A percentile compares a stretch with the other conserved stretches of the same genome.
Evolutionary conservation across 148 eudicot genomes (phyloP).

Genomic region (Chenopodium suecicum): DNA sequence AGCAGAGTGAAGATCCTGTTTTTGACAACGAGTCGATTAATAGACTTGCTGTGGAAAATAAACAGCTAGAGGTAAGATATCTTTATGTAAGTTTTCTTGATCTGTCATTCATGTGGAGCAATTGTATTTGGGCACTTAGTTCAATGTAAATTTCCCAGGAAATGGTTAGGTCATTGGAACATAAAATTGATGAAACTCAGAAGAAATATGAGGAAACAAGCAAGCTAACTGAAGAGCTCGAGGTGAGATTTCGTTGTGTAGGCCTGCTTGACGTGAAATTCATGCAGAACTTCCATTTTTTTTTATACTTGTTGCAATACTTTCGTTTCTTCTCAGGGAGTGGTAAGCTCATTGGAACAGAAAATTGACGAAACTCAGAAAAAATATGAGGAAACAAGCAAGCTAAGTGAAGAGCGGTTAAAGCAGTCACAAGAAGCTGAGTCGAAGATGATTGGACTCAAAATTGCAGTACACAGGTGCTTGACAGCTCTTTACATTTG

Average conservation of each 20-base stretch:
- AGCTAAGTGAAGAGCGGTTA: constrained; percentile 65
- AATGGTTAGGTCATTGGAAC: constrained; percentile 61
- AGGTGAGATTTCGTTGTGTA: background rate
- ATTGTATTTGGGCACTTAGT: background rate
- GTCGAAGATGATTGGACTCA: constrained; percentile 64
- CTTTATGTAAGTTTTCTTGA: background rate
- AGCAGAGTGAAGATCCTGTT: background rate
- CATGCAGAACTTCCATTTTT: background rate
- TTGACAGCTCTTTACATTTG: background rate
- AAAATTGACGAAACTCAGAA: constrained; percentile 64
- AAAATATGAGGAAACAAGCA: constrained; percentile 56
- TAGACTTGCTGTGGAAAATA: constrained; percentile 1
- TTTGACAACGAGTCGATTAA: background rate
- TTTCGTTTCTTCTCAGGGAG: background rate
- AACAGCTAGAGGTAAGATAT: constrained; percentile 8
- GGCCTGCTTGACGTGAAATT: background rate
- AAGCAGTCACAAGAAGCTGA: constrained; percentile 80
- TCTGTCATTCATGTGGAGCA: background rate
- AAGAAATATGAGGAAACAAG: constrained; percentile 57
- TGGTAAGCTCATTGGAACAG: constrained; percentile 64
- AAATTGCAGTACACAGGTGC: constrained; percentile 74
- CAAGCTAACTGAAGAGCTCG: constrained; percentile 59
- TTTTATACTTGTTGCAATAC: background rate
- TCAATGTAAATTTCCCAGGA: background rate
- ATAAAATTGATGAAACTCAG: constrained; percentile 62